Evolutionary conservation across 805 yeast species (phyloP).

Genomic region (Clavispora phyllophila): DNA sequence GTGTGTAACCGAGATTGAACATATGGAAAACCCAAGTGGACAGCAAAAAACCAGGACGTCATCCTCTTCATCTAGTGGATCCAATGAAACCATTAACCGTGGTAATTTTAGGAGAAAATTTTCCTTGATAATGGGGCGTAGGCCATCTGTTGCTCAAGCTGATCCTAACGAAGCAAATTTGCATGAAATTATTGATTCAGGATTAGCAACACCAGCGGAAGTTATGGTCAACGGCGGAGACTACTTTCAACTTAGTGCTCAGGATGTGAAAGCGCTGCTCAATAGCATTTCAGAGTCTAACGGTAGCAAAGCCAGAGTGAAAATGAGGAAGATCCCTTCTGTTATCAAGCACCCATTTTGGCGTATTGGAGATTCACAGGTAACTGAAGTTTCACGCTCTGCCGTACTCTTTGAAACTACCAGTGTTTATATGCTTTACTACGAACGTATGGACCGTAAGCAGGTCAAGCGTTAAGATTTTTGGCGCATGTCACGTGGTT

Average conservation of each 20-base stretch:
- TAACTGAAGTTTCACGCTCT: constrained; percentile 53
- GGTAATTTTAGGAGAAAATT: constrained; percentile 31
- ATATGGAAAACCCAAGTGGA: constrained; percentile 2
- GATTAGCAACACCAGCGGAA: constrained; percentile 39
- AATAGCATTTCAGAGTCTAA: constrained; percentile 7
- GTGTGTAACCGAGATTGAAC: not conserved
- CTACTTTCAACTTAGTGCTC: constrained; percentile 22
- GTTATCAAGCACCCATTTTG: constrained; percentile 63
- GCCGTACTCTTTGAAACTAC: constrained; percentile 64
- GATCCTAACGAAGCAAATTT: constrained; percentile 30
- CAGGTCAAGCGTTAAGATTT: constrained; percentile 3
- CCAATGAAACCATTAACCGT: constrained; percentile 9
- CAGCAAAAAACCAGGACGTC: constrained; percentile 6
- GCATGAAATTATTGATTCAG: constrained; percentile 36
- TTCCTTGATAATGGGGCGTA: constrained; percentile 38
- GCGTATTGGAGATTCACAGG: constrained; percentile 76
- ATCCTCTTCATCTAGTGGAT: constrained; percentile 10
- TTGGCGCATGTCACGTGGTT: not conserved
- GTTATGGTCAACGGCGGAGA: constrained; percentile 27
- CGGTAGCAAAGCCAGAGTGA: constrained; percentile 17
- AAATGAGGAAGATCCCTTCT: constrained; percentile 51
- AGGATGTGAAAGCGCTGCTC: constrained; percentile 11
- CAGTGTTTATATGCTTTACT: constrained; percentile 83
- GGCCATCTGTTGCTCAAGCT: constrained; percentile 37
- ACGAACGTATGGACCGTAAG: constrained; percentile 50